Evolutionary conservation across 441 rosid genomes (phyloP).

Genomic region (Populus hybrid): DNA sequence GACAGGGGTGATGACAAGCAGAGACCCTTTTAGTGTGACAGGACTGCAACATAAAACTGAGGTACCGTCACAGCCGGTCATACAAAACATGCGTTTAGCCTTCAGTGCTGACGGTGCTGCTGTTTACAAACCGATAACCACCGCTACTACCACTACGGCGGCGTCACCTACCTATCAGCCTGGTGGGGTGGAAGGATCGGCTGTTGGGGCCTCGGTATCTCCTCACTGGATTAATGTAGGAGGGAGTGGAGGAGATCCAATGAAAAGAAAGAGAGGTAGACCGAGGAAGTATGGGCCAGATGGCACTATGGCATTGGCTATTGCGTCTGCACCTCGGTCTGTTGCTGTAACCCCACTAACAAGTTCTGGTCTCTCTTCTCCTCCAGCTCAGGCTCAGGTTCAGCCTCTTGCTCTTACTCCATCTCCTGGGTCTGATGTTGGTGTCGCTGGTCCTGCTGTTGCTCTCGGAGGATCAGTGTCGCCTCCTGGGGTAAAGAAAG

Average conservation of each 20-base stretch:
- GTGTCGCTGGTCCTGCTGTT: neutral
- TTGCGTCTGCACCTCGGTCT: slow-evolving; percentile 33
- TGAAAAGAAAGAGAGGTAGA: slow-evolving; percentile 77
- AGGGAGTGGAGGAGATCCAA: slow-evolving; percentile 31
- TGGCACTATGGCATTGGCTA: slow-evolving; percentile 47
- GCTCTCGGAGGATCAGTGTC: slow-evolving; percentile 29
- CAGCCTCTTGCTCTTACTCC: neutral
- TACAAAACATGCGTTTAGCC: slow-evolving; percentile 66
- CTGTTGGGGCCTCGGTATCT: slow-evolving; percentile 8
- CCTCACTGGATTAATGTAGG: slow-evolving; percentile 35
- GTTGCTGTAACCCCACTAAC: slow-evolving; percentile 24
- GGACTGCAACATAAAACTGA: slow-evolving; percentile 27
- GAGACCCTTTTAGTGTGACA: slow-evolving; percentile 42
- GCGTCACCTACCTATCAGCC: slow-evolving; percentile 51
- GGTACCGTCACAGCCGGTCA: slow-evolving; percentile 37
- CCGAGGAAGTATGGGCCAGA: slow-evolving; percentile 85
- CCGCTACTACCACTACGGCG: neutral
- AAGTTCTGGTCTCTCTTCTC: slow-evolving; percentile 27
- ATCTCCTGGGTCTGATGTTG: neutral
- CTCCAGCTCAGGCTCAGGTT: slow-evolving; percentile 15
- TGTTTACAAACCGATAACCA: slow-evolving; percentile 47
- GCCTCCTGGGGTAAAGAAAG: slow-evolving; percentile 42
- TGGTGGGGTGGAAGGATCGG: slow-evolving; percentile 20
- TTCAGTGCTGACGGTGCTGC: slow-evolving; percentile 48
- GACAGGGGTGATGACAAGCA: slow-evolving; percentile 45